phyloP scores from a whole-genome alignment of 768 basidiomycete species.

The Sutorius australiensis region DNA sequence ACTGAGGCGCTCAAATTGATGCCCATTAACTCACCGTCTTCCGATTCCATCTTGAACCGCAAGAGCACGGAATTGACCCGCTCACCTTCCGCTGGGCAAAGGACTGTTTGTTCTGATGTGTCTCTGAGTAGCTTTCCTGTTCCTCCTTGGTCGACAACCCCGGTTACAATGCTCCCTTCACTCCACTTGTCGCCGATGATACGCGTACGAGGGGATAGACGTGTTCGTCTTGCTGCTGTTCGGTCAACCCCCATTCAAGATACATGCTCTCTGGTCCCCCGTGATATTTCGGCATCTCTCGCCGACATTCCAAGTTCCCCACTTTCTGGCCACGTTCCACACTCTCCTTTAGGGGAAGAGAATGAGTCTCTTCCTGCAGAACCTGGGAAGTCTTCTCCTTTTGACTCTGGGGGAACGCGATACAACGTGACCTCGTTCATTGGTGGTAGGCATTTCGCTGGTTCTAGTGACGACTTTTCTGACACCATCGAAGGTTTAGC shows the following conservation, averaged over 20 bases:
- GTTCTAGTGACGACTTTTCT: not conserved
- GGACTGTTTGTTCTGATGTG: slow-evolving; percentile 43
- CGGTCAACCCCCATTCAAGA: slow-evolving; percentile 6
- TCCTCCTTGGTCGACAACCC: slow-evolving; percentile 43
- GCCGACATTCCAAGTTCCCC: slow-evolving; percentile 20
- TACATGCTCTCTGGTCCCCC: slow-evolving; percentile 17
- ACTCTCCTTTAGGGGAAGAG: slow-evolving; percentile 15
- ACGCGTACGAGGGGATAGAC: slow-evolving; percentile 24
- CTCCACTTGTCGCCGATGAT: slow-evolving; percentile 7
- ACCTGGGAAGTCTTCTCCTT: slow-evolving; percentile 9
- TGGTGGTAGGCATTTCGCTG: slow-evolving; percentile 35
- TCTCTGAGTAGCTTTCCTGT: slow-evolving; percentile 69
- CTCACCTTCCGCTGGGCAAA: slow-evolving; percentile 25
- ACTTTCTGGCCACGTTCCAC: slow-evolving; percentile 13
- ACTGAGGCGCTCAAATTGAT: slow-evolving; percentile 52
- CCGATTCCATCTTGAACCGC: slow-evolving; percentile 31
- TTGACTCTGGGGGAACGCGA: slow-evolving; percentile 47
- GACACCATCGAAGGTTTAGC: slow-evolving; percentile 32
- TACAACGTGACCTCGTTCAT: slow-evolving; percentile 79
- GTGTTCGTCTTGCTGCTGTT: slow-evolving; percentile 13
- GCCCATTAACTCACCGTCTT: slow-evolving; percentile 28
- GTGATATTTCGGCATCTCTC: slow-evolving; percentile 23
- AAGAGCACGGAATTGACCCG: slow-evolving; percentile 12
- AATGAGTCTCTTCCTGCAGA: slow-evolving; percentile 8
- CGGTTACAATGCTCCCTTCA: slow-evolving; percentile 18